A percentile compares a stretch with the other conserved stretches of the same genome.
Evolutionary conservation across 2,329 filamentous ascomycete genomes (phyloP).

Genomic region (Colletotrichum theobromicola): DNA sequence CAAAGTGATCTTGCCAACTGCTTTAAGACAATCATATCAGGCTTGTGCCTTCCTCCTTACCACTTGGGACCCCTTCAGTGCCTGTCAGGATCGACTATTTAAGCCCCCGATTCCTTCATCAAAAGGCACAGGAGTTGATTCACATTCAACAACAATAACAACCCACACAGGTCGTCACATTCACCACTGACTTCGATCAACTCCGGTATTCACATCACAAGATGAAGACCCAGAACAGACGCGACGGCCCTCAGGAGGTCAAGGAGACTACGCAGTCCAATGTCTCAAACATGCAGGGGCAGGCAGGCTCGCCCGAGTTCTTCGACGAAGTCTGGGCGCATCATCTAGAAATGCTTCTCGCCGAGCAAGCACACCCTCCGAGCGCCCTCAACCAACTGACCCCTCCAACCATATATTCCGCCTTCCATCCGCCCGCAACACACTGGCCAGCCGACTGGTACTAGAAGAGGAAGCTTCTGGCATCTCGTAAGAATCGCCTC

Average conservation of each 20-base stretch:
- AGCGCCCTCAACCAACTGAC: neutral
- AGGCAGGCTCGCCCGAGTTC: neutral
- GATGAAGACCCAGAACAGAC: neutral
- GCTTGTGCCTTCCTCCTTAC: neutral
- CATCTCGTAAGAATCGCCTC: neutral
- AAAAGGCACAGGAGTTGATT: neutral
- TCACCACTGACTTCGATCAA: neutral
- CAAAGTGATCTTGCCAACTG: neutral
- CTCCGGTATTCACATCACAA: neutral
- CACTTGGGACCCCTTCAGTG: neutral
- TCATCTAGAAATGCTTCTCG: neutral
- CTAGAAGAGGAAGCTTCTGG: neutral
- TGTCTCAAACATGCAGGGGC: neutral
- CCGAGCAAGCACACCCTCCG: neutral
- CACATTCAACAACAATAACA: neutral
- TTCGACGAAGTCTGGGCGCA: neutral
- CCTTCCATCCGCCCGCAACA: neutral
- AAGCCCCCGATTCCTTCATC: neutral
- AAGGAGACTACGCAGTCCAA: neutral
- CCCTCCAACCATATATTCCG: neutral
- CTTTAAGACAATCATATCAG: neutral
- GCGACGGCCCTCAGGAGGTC: neutral
- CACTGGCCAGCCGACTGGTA: neutral
- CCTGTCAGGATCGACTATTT: neutral
- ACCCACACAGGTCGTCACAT: neutral